Conservation (phyloP, 495 filamentous ascomycete genomes). For the Beverwykella pulmonaria region DNA sequence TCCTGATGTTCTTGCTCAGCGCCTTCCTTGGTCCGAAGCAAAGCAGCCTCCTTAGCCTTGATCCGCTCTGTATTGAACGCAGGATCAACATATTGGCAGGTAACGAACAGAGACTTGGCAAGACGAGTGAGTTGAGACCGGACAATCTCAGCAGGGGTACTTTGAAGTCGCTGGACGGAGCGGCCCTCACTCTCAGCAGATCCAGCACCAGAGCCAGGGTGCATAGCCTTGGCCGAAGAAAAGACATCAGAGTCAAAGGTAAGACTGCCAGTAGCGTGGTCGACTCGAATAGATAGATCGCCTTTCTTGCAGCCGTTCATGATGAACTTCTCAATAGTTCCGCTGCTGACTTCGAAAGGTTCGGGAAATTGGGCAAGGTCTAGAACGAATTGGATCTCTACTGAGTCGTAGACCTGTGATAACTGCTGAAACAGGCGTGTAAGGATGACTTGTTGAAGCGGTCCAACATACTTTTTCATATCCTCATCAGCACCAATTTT, state of each 20-base stretch:
- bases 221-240: constrained; percentile 90
- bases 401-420: constrained; percentile 98
- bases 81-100: constrained; percentile 93
- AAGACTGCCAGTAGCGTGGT: constrained; percentile 89
- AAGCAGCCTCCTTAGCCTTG: constrained; percentile 77
- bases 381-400: constrained; percentile 91
- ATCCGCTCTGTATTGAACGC: constrained; percentile 76
- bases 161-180: constrained; percentile 91
- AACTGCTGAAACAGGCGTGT: constrained; percentile 98
- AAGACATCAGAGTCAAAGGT: constrained; percentile 98
- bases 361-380: constrained; percentile 94
- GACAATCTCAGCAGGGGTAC: constrained; percentile 96
- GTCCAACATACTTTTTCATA: constrained; percentile 93
- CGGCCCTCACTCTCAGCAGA: constrained; percentile 85
- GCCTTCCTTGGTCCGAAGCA: constrained; percentile 77
- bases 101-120: constrained; percentile 85
- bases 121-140: constrained; percentile 90
- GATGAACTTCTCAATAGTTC: constrained; percentile 99
- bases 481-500: constrained; percentile 93
- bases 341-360: constrained; percentile 88
- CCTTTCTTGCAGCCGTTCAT: constrained; percentile 99
- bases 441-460: constrained; percentile 96
- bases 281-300: constrained; percentile 92
- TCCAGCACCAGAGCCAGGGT: constrained; percentile 80
- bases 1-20: constrained; percentile 89